Percentiles rank a stretch among this genome's conserved stretches.
Conservation (phyloP, 768 basidiomycete genomes). For the Lactarius sp. region DNA sequence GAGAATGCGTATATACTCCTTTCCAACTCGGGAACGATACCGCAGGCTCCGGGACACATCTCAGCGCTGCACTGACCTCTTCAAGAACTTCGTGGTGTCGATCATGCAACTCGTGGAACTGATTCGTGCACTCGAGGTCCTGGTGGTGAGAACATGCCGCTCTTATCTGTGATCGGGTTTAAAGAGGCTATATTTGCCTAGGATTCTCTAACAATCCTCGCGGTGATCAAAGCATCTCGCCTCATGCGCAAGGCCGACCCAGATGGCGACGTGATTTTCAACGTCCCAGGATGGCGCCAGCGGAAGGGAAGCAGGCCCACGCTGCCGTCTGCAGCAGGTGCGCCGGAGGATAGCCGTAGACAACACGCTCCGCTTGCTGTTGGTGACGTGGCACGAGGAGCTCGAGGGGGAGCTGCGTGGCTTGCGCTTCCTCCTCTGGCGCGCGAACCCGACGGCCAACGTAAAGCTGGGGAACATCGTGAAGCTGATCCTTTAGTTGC, state of each 20-base stretch:
- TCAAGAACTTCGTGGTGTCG: slow-evolving; percentile 7
- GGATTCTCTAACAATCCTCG: slow-evolving; percentile 3
- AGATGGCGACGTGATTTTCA: slow-evolving; percentile 18
- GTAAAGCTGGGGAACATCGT: slow-evolving; percentile 8
- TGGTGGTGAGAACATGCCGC: neutral
- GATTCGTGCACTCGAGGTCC: slow-evolving; percentile 8
- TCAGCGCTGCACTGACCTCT: slow-evolving; percentile 4
- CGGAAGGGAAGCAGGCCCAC: neutral
- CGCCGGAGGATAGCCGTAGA: neutral
- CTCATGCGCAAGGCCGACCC: neutral
- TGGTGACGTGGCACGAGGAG: slow-evolving; percentile 11
- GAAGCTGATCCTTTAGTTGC: slow-evolving; percentile 4
- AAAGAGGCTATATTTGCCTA: neutral
- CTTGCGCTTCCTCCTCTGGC: slow-evolving; percentile 15
- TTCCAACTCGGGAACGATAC: slow-evolving; percentile 4
- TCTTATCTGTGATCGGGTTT: no score
- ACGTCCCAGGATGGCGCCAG: slow-evolving; percentile 16
- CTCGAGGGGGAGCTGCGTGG: slow-evolving; percentile 16
- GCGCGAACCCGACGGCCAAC: slow-evolving; percentile 4
- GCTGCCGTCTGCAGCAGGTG: neutral
- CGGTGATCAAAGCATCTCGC: neutral
- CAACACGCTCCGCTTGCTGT: slow-evolving; percentile 6
- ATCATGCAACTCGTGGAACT: slow-evolving; percentile 13
- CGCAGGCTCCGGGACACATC: neutral
- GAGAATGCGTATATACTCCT: slow-evolving; percentile 8